Base-by-base conservation (phyloP, 2,329 filamentous ascomycete genomes). In the Botrytis aclada region DNA sequence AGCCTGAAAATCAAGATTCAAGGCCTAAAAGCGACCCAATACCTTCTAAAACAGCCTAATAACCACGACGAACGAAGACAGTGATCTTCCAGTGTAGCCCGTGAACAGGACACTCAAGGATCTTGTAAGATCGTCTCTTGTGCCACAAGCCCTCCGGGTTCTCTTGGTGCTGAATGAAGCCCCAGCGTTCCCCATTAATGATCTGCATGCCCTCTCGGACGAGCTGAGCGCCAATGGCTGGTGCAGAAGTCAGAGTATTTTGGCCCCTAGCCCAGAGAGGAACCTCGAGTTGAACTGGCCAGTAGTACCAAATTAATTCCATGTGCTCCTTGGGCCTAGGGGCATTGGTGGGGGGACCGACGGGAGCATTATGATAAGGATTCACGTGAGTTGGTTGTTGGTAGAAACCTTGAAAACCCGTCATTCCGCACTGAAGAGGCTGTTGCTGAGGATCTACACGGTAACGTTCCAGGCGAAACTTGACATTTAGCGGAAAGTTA, bases 41-140 rank as follows among this genome's bases (percentile, higher is more conserved):
- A 10, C 47, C 47, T 39, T 51, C 25, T 56, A 16, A 41, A 54
- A 54, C 5, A 6, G 16, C 5, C 29, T 71, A 72, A 60, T 72
- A 72, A 20, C 70, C 70, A 34, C 70, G 63, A 18, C 70, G 51
- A 60, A 72, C 62, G n/a, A 72, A 72, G 1, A 72, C 70, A 10
- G 70, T 72, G 5, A 72, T 62, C 32, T 72, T 72, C 70, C 70
- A 72, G 45, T n/a, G 9, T 51, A 61, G 58, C 7, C 29, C 39
- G 29, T 60, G 58, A 34, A 43, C 39, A n/a, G 45, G 62, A 60
- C 70, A 72, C 29, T 41, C 62, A n/a, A 72, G 34, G 4, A 72
- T 16, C 62, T 67, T 72, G 34, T 72, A 72, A 0, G 54, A 67
- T 0, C 70, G 47, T 37, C 70, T 8, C 51, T 72, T 72, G 22